Percentiles rank a stretch among this genome's conserved stretches.
Conservation (phyloP, 148 eudicot genomes). For the Heliosperma pusillum region DNA sequence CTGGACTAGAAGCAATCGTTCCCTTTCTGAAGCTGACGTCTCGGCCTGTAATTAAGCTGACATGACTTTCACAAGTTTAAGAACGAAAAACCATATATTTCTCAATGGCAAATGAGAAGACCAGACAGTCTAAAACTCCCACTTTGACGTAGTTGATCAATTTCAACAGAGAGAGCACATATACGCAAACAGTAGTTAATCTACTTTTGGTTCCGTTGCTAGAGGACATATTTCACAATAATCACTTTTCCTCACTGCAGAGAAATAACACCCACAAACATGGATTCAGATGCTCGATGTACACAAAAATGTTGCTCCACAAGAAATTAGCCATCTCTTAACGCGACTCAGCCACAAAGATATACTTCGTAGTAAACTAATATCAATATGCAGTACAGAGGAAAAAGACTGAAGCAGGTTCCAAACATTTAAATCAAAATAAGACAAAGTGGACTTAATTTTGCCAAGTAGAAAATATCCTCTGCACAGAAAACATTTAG, state of each 20-base stretch:
- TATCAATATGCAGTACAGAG: background rate
- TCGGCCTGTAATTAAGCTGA: slow-evolving; percentile 53
- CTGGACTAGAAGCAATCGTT: slow-evolving; percentile 57
- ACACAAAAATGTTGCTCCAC: slow-evolving; percentile 2
- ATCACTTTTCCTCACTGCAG: background rate
- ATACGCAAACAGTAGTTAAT: background rate
- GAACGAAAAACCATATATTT: background rate
- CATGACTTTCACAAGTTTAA: slow-evolving; percentile 3
- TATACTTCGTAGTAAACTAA: background rate
- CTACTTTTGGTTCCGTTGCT: background rate
- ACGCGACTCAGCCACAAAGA: background rate
- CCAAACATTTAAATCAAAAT: background rate
- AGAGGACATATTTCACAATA: slow-evolving; percentile 1
- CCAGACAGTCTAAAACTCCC: background rate
- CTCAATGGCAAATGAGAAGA: background rate
- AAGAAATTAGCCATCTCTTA: slow-evolving; percentile 1
- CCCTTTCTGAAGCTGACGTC: slow-evolving; percentile 68
- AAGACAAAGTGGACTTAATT: background rate
- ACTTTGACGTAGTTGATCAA: background rate
- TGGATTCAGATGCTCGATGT: background rate
- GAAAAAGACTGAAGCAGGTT: background rate
- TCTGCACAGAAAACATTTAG: background rate
- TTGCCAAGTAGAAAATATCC: background rate
- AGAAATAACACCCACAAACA: background rate
- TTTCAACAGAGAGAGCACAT: background rate